Percentiles rank a stretch among this genome's conserved stretches.
Evolutionary conservation across 2,329 filamentous ascomycete species (phyloP).

Genomic region (Penicillium sp.): DNA sequence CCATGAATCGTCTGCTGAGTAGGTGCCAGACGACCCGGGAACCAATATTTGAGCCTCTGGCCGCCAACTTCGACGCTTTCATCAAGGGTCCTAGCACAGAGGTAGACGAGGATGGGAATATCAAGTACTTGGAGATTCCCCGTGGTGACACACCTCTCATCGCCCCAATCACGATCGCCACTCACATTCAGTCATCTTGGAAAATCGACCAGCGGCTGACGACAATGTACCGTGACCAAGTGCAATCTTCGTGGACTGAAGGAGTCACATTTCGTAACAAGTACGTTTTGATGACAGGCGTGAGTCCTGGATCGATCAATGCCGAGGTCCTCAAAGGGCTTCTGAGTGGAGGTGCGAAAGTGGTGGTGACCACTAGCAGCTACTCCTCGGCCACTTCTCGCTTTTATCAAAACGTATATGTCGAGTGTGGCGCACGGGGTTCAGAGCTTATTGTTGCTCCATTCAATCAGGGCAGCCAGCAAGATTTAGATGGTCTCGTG

Average conservation of each 20-base stretch:
- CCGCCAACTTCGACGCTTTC: neutral
- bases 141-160: neutral
- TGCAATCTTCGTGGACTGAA: slow-evolving; percentile 6
- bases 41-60: slow-evolving; percentile 1
- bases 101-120: neutral
- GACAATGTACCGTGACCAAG: slow-evolving; percentile 8
- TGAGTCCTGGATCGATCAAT: slow-evolving; percentile 34
- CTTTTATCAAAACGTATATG: slow-evolving; percentile 34
- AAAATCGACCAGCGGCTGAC: slow-evolving; percentile 13
- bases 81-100: slow-evolving; percentile 1
- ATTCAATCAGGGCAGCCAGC: slow-evolving; percentile 39
- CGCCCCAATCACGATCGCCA: slow-evolving; percentile 10
- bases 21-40: neutral
- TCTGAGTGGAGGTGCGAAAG: slow-evolving; percentile 31
- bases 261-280: slow-evolving; percentile 28
- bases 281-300: slow-evolving; percentile 34
- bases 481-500: slow-evolving; percentile 35
- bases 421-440: slow-evolving; percentile 25
- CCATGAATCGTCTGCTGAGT: neutral
- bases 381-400: slow-evolving; percentile 22
- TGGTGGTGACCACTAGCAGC: slow-evolving; percentile 38
- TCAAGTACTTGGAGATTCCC: slow-evolving; percentile 1
- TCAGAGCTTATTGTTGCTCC: slow-evolving; percentile 36
- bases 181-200: slow-evolving; percentile 11
- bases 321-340: slow-evolving; percentile 28